These are phyloP conservation scores for Botryosphaeria agaves DNA, from an alignment of 2,329 filamentous ascomycete species.

Conservation along the genomic window DNA sequence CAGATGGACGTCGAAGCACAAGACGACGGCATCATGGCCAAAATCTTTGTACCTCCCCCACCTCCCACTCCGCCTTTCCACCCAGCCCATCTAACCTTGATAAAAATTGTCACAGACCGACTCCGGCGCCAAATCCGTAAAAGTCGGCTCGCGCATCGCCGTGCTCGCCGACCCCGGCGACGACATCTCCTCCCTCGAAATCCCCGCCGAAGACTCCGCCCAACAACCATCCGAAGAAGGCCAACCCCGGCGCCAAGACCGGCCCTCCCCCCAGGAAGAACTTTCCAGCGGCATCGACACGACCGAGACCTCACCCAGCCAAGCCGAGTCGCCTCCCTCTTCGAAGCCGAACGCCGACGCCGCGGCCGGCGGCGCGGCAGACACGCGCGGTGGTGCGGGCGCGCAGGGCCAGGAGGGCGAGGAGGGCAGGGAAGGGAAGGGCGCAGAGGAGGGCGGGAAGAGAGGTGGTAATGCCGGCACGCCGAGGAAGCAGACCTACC, in stretches of 20 bases:
- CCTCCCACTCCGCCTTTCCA: no score
- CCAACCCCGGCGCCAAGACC: conserved; percentile 10
- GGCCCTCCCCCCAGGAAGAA: conserved; percentile 8
- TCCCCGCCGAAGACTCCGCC: conserved; percentile 46
- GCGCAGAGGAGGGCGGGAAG: conserved; percentile 19
- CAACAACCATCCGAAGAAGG: conserved; percentile 14
- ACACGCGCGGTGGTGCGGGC: conserved; percentile 3
- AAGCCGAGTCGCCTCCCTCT: conserved; percentile 9
- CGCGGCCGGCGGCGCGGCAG: conserved; percentile 4
- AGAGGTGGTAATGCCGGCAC: no score
- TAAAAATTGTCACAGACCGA: conserved; percentile 23
- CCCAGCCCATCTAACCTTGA: no score
- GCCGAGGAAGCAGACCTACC: conserved; percentile 48
- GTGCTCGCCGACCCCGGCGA: conserved; percentile 70
- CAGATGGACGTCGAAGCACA: conserved; percentile 91
- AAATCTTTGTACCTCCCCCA: conserved; percentile 46
- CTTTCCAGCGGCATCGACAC: conserved; percentile 6
- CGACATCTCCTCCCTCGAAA: conserved; percentile 55
- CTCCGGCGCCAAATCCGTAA: conserved; percentile 58
- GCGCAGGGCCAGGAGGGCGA: no score
- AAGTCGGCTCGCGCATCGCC: conserved; percentile 67
- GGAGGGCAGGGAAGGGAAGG: conserved; percentile 4
- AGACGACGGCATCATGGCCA: conserved; percentile 72
- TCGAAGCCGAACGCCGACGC: conserved; percentile 11
- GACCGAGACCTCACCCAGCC: conserved; percentile 7